phyloP scores from a whole-genome alignment of 2,329 filamentous ascomycete genomes.

The Hypoxylon sp. region DNA sequence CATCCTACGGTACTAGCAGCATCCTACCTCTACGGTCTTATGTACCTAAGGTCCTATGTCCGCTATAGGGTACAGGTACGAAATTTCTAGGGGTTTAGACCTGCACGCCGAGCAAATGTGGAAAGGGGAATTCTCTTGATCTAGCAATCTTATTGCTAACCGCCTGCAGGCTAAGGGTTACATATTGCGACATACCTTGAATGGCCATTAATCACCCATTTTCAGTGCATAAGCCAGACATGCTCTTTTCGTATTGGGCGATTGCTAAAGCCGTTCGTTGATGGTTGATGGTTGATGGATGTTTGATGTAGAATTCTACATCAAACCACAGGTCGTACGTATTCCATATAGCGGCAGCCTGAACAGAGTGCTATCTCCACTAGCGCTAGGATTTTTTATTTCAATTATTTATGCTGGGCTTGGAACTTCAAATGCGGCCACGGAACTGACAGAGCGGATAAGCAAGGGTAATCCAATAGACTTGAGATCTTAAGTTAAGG shows the following conservation, averaged over 20 bases:
- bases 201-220: slow-evolving; percentile 17
- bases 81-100: slow-evolving; percentile 20
- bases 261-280: background rate
- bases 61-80: slow-evolving; percentile 5
- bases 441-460: slow-evolving; percentile 33
- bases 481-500: background rate
- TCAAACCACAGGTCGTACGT: too few species aligned
- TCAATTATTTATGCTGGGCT: slow-evolving; percentile 17
- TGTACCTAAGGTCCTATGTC: background rate
- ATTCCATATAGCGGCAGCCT: too few species aligned
- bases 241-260: slow-evolving; percentile 3
- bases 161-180: slow-evolving; percentile 11
- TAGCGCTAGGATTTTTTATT: slow-evolving; percentile 15
- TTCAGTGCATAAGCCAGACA: background rate
- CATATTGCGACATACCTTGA: slow-evolving; percentile 16
- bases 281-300: too few species aligned
- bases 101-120: slow-evolving; percentile 16
- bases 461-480: slow-evolving; percentile 11
- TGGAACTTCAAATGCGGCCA: slow-evolving; percentile 5
- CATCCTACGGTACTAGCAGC: background rate
- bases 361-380: too few species aligned
- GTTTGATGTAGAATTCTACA: too few species aligned
- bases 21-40: background rate
- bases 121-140: slow-evolving; percentile 23
- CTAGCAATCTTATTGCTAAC: slow-evolving; percentile 9